Evolutionary conservation across 2,329 filamentous ascomycete species (phyloP).

Genomic region (Claviceps lovelessii): DNA sequence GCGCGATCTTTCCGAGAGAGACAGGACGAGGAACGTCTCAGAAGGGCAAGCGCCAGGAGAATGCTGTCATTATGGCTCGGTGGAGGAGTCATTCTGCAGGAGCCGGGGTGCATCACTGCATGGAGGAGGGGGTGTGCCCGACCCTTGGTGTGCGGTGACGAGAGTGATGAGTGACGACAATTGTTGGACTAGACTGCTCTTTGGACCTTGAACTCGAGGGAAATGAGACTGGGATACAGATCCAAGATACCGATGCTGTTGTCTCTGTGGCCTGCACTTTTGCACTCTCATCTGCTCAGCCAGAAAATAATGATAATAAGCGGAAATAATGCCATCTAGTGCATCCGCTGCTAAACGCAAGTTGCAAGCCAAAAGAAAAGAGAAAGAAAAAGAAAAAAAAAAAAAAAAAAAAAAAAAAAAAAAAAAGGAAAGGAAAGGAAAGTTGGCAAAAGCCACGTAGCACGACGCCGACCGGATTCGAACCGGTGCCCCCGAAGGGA

Average conservation of each 20-base stretch:
- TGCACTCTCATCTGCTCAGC: neutral
- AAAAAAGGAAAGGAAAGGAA: too few relatives aligned
- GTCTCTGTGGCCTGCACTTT: too few relatives aligned
- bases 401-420: neutral
- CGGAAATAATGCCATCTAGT: too few relatives aligned
- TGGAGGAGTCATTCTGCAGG: slow-evolving; percentile 1
- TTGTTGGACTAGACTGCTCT: neutral
- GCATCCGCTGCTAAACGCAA: neutral
- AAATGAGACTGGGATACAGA: too few relatives aligned
- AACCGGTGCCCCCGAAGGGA: slow-evolving; percentile 20
- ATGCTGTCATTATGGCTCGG: neutral
- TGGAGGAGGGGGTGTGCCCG: neutral
- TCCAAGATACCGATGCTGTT: neutral
- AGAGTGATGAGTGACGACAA: neutral
- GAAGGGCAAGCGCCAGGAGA: neutral
- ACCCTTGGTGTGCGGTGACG: neutral
- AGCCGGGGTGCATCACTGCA: neutral
- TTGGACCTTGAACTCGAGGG: too few relatives aligned
- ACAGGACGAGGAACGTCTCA: neutral
- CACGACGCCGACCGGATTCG: slow-evolving; percentile 20
- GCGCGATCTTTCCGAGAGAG: neutral
- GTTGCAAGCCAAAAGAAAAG: neutral
- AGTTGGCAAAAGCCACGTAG: slow-evolving; percentile 4
- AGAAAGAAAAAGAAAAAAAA: neutral
- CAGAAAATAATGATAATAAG: too few relatives aligned